Conservation (phyloP, 2,329 filamentous ascomycete species). For the Calonectria pteridis region DNA sequence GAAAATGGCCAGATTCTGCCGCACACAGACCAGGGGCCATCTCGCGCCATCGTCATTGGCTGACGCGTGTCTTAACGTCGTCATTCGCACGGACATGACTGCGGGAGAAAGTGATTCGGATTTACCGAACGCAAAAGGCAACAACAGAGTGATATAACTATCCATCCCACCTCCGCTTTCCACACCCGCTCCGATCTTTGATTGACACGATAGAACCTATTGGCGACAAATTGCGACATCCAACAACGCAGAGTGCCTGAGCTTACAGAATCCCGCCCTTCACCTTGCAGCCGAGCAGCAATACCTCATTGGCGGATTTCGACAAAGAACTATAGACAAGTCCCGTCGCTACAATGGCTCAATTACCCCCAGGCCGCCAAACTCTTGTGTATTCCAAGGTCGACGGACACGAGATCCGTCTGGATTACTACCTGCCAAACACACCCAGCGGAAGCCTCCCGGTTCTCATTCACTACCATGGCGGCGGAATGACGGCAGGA, state of each 20-base stretch:
- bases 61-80: background rate
- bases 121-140: background rate
- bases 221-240: no score
- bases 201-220: background rate
- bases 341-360: background rate
- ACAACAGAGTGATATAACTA: background rate
- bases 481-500: constrained; percentile 22
- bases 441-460: background rate
- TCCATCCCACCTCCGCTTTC: background rate
- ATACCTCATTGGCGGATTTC: background rate
- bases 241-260: no score
- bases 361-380: background rate
- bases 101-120: background rate
- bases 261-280: background rate
- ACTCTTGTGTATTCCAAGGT: constrained; percentile 17
- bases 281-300: no score
- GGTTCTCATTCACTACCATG: constrained; percentile 13
- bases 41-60: background rate
- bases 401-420: constrained; percentile 12
- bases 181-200: background rate
- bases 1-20: background rate
- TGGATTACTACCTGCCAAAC: constrained; percentile 18
- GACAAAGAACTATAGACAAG: background rate
- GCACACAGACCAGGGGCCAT: background rate
- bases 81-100: background rate